Conservation (phyloP, 2,329 filamentous ascomycete species). For the Phialophora expanda region DNA sequence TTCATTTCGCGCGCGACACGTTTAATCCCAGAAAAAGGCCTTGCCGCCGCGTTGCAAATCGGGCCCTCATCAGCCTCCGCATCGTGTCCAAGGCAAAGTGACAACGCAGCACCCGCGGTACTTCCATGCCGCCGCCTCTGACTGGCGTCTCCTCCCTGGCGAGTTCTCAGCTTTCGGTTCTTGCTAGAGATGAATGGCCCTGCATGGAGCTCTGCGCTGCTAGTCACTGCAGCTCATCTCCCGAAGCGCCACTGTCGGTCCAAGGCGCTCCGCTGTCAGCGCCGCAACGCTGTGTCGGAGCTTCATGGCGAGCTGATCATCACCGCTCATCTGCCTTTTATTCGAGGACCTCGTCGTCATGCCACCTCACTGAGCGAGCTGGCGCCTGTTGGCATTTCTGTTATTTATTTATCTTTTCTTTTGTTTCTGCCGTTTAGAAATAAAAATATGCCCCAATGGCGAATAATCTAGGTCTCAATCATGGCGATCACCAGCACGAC, state of each 20-base stretch:
- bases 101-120: slow-evolving; percentile 28
- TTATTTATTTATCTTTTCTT: slow-evolving; percentile 12
- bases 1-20: neutral
- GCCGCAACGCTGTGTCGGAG: neutral
- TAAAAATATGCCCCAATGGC: slow-evolving; percentile 23
- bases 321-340: slow-evolving; percentile 23
- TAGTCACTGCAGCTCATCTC: slow-evolving; percentile 12
- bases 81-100: slow-evolving; percentile 14
- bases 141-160: slow-evolving; percentile 20
- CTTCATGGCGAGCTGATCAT: slow-evolving; percentile 18
- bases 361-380: neutral
- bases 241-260: slow-evolving; percentile 9
- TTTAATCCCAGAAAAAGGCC: slow-evolving; percentile 1
- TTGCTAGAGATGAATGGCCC: slow-evolving; percentile 10
- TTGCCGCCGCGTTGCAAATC: slow-evolving; percentile 12
- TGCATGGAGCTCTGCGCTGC: slow-evolving; percentile 8
- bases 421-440: slow-evolving; percentile 11
- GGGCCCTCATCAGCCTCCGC: slow-evolving; percentile 15
- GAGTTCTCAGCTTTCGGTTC: neutral
- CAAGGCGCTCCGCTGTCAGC: slow-evolving; percentile 12
- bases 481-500: slow-evolving; percentile 29
- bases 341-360: neutral
- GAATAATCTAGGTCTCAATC: slow-evolving; percentile 22
- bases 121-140: slow-evolving; percentile 16
- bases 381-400: neutral